A percentile compares a stretch with the other conserved stretches of the same genome.
These are phyloP conservation scores for Phytophthora podocarpi DNA, from an alignment of 352 stramenopile genomes.

Conservation along the genomic window DNA sequence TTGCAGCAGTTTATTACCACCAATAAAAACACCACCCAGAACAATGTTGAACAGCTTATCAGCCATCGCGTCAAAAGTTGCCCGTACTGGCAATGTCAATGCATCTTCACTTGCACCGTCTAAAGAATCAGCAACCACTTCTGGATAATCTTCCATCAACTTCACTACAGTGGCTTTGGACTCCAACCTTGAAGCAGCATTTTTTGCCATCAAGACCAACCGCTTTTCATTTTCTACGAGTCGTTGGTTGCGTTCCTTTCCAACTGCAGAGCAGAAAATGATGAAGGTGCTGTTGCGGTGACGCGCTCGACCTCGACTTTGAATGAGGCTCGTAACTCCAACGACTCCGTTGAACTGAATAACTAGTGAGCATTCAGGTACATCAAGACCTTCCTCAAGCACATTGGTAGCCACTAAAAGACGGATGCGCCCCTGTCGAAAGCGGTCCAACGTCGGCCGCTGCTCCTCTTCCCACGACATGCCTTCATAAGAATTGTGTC, in stretches of 20 bases:
- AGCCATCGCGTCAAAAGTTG: conserved; percentile 27
- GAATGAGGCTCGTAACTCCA: conserved; percentile 76
- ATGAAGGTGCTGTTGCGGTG: conserved; percentile 65
- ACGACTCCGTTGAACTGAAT: conserved; percentile 79
- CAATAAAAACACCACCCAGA: conserved; percentile 36
- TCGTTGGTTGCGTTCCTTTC: conserved; percentile 43
- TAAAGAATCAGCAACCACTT: background rate
- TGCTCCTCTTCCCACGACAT: conserved; percentile 87
- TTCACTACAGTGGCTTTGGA: conserved; percentile 52
- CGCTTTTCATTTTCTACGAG: conserved; percentile 64
- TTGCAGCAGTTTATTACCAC: conserved; percentile 22
- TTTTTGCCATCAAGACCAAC: conserved; percentile 47
- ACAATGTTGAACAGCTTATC: conserved; percentile 56
- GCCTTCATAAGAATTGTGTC: conserved; percentile 80
- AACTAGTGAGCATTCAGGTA: conserved; percentile 79
- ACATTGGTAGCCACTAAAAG: conserved; percentile 83
- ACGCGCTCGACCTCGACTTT: conserved; percentile 73
- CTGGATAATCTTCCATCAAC: conserved; percentile 36
- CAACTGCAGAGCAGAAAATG: conserved; percentile 61
- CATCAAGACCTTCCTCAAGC: conserved; percentile 79
- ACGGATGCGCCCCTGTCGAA: conserved; percentile 68
- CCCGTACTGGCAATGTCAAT: conserved; percentile 9
- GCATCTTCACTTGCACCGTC: background rate
- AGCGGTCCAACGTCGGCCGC: conserved; percentile 67
- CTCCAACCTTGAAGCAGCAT: conserved; percentile 37